phyloP scores from a whole-genome alignment of 2,329 filamentous ascomycete species.

The Dothidotthia symphoricarpi region DNA sequence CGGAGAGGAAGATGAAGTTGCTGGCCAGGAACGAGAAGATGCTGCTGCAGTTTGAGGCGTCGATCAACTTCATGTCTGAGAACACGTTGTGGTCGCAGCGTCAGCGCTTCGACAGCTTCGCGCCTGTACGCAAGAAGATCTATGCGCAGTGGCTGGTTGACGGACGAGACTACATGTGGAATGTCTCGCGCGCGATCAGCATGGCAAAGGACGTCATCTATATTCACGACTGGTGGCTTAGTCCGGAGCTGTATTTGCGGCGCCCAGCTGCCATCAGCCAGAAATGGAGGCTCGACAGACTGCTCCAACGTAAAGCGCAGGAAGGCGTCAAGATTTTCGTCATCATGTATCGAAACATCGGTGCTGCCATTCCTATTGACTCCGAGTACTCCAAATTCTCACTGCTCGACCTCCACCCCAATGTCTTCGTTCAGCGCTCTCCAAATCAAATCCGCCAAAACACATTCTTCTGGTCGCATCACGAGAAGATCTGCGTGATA shows the following conservation, averaged over 20 bases:
- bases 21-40: slow-evolving; percentile 88
- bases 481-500: slow-evolving; percentile 96
- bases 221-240: slow-evolving; percentile 99
- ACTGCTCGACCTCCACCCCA: slow-evolving; percentile 89
- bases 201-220: slow-evolving; percentile 98
- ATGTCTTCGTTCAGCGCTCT: slow-evolving; percentile 92
- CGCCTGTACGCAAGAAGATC: slow-evolving; percentile 79
- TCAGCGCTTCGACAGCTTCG: slow-evolving; percentile 91
- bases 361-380: slow-evolving; percentile 94
- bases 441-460: slow-evolving; percentile 98
- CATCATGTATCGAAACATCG: slow-evolving; percentile 96
- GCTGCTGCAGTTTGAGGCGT: slow-evolving; percentile 89
- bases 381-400: slow-evolving; percentile 98
- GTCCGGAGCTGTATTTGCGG: slow-evolving; percentile 91
- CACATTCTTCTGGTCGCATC: slow-evolving; percentile 98
- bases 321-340: slow-evolving; percentile 98
- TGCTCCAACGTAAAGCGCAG: slow-evolving; percentile 88
- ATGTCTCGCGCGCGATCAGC: slow-evolving; percentile 91
- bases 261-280: slow-evolving; percentile 93
- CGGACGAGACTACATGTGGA: slow-evolving; percentile 98
- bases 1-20: slow-evolving; percentile 87
- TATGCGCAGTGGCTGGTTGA: slow-evolving; percentile 97
- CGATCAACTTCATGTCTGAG: slow-evolving; percentile 79
- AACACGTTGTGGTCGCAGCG: slow-evolving; percentile 78
- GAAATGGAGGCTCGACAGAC: slow-evolving; percentile 91